Evolutionary conservation across 1,284 basidiomycete genomes (phyloP).

Genomic region (Cutaneotrichosporon cutaneum): DNA sequence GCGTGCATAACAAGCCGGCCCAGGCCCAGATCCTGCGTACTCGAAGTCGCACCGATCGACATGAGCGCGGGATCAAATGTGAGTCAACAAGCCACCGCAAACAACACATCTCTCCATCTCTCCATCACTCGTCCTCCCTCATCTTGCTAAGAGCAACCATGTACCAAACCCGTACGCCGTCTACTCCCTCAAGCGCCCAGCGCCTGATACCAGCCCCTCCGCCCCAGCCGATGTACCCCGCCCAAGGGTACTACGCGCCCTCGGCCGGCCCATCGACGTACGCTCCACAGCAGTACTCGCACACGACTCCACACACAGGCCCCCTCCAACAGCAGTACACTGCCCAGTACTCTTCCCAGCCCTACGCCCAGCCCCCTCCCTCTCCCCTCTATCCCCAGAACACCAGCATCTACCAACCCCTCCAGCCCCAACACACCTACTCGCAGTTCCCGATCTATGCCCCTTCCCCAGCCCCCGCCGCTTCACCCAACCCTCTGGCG

Average conservation of each 20-base stretch:
- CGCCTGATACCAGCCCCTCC: not conserved
- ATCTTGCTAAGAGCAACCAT: no score
- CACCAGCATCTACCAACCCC: no score
- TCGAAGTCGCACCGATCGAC: not conserved
- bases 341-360: not conserved
- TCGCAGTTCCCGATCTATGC: not conserved
- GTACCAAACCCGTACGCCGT: no score
- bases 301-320: no score
- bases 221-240: not conserved
- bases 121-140: not conserved
- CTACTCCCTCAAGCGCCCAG: no score
- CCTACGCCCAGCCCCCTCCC: not conserved
- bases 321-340: no score
- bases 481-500: conserved; percentile 11
- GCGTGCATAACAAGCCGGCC: not conserved
- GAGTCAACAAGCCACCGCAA: not conserved
- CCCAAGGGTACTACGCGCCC: not conserved
- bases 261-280: not conserved
- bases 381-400: no score
- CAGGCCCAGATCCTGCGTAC: not conserved
- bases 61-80: not conserved
- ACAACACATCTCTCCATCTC: not conserved
- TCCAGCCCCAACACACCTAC: not conserved
- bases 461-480: no score
- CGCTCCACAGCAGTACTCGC: conserved; percentile 1